Percentiles rank a stretch among this genome's conserved stretches.
Evolutionary conservation across 1,284 basidiomycete species (phyloP).

Genomic region (Inonotus obliquus): DNA sequence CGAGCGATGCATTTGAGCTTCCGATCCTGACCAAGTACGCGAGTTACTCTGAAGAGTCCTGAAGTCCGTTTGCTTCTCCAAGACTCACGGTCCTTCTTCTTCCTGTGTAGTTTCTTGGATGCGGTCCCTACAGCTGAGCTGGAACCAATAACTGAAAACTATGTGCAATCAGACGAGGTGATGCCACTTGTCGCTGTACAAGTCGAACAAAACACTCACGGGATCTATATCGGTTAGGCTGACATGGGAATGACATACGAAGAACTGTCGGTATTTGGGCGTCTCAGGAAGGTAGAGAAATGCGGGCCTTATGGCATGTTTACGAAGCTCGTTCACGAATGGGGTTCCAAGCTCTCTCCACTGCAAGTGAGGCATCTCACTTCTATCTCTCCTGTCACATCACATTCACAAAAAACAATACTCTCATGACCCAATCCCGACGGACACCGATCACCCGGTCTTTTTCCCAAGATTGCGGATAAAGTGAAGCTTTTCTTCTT

Average conservation of each 20-base stretch:
- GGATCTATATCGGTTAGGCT: conserved; percentile 41
- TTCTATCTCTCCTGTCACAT: neutral
- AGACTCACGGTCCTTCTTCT: neutral
- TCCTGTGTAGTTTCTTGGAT: conserved; percentile 68
- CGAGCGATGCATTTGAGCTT: conserved; percentile 73
- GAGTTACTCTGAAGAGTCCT: neutral
- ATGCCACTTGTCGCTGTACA: neutral
- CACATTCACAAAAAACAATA: neutral
- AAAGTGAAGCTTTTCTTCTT: conserved; percentile 99
- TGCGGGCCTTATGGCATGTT: conserved; percentile 98
- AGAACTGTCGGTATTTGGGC: conserved; percentile 90
- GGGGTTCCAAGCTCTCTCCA: conserved; percentile 81
- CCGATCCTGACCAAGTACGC: conserved; percentile 76
- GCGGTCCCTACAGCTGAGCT: conserved; percentile 95
- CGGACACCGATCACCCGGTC: conserved; percentile 1
- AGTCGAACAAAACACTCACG: neutral
- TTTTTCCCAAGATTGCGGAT: conserved; percentile 76
- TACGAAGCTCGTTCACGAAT: conserved; percentile 89
- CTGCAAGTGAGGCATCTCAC: conserved; percentile 49
- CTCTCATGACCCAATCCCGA: neutral
- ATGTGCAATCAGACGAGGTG: conserved; percentile 94
- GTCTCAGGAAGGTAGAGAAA: conserved; percentile 93
- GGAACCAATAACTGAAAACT: conserved; percentile 90
- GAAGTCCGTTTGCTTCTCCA: neutral
- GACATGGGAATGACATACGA: conserved; percentile 99